A percentile compares a stretch with the other conserved stretches of the same genome.
These are phyloP conservation scores for Papilionanthe hybrid DNA, from an alignment of 116 monocot genomes.

Conservation along the genomic window DNA sequence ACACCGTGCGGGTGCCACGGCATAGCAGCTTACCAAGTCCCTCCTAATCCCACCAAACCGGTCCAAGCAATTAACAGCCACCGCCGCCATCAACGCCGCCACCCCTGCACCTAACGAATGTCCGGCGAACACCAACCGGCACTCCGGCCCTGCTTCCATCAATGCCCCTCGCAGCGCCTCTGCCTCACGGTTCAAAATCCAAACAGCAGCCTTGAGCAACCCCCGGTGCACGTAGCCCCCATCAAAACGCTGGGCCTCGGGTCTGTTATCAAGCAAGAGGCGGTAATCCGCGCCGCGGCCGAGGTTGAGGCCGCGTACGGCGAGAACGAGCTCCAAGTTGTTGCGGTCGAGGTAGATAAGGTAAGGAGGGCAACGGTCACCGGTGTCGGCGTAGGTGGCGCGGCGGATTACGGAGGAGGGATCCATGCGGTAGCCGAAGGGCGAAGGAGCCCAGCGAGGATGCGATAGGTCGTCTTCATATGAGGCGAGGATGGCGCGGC, in stretches of 20 bases:
- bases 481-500: constrained; percentile 35
- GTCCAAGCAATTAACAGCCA: constrained; percentile 23
- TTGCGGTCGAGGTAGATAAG: constrained; percentile 27
- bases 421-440: constrained; percentile 24
- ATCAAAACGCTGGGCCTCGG: constrained; percentile 27
- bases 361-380: constrained; percentile 42
- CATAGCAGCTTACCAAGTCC: constrained; percentile 29
- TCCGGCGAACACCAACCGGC: constrained; percentile 29
- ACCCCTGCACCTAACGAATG: constrained; percentile 45
- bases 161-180: constrained; percentile 17
- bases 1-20: constrained; percentile 36
- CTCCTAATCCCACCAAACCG: constrained; percentile 22
- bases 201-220: constrained; percentile 30
- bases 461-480: constrained; percentile 37
- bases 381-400: constrained; percentile 23
- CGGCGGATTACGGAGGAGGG: constrained; percentile 27
- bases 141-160: constrained; percentile 13
- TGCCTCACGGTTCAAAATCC: constrained; percentile 36
- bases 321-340: constrained; percentile 37
- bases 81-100: constrained; percentile 21
- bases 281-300: constrained; percentile 31
- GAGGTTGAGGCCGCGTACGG: constrained; percentile 44
- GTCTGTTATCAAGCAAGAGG: constrained; percentile 39
- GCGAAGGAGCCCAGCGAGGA: constrained; percentile 24
- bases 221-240: constrained; percentile 47